Evolutionary conservation across 2,329 filamentous ascomycete species (phyloP).

Genomic region (Pseudogymnoascus sp.): DNA sequence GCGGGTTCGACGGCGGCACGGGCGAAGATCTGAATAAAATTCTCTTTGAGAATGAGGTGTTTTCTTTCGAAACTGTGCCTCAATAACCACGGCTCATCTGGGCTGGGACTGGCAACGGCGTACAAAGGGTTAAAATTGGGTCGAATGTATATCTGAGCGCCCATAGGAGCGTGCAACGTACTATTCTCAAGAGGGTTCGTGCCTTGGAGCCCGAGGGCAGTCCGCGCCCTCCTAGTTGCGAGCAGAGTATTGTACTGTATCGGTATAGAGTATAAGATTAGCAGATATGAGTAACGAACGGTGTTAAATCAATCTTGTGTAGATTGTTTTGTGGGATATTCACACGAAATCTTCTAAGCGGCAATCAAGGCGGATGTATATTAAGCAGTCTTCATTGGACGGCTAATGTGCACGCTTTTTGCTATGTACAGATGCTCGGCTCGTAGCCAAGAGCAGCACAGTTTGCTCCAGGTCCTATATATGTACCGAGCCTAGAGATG

Average conservation of each 20-base stretch:
- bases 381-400: background rate
- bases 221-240: background rate
- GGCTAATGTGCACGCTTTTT: constrained; percentile 2
- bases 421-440: constrained; percentile 3
- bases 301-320: background rate
- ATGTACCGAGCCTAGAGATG: background rate
- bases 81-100: background rate
- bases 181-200: background rate
- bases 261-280: background rate
- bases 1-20: background rate
- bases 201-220: background rate
- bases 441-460: background rate
- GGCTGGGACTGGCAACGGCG: background rate
- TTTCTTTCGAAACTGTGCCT: background rate
- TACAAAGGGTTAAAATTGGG: background rate
- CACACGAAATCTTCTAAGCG: background rate
- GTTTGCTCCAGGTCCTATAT: background rate
- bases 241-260: constrained; percentile 7
- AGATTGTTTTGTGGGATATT: background rate
- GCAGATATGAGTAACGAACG: background rate
- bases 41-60: background rate
- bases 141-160: background rate
- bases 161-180: background rate
- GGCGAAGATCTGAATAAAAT: constrained; percentile 1
- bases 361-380: no score